phyloP scores from a whole-genome alignment of 208 protist genomes.

The Angomonas ambiguus region DNA sequence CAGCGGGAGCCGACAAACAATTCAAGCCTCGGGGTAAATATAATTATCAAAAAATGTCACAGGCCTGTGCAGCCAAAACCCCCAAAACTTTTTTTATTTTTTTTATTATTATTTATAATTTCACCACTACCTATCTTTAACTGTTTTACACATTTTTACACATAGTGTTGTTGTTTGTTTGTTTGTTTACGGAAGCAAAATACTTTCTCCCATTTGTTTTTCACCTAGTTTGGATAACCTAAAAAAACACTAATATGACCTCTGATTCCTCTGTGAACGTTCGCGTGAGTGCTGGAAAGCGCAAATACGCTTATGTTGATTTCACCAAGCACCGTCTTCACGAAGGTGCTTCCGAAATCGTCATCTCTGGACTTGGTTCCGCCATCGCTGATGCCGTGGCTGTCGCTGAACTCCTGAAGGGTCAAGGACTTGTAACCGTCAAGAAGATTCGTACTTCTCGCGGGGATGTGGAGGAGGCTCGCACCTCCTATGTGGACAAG shows the following conservation, averaged over 20 bases:
- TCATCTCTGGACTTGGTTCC: conserved; percentile 75
- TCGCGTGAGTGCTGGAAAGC: conserved; percentile 69
- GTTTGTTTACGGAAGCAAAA: no score
- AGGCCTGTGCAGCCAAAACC: no score
- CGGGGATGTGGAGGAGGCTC: conserved; percentile 54
- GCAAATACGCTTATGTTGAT: conserved; percentile 82
- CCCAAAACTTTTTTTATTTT: no score
- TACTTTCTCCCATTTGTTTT: background rate
- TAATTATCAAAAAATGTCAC: no score
- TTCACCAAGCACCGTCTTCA: conserved; percentile 81
- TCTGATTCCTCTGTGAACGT: conserved; percentile 46
- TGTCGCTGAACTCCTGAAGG: conserved; percentile 84
- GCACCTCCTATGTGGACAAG: conserved; percentile 64
- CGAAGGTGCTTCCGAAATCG: conserved; percentile 57
- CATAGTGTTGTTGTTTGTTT: no score
- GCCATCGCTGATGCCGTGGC: conserved; percentile 85
- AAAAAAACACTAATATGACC: conserved; percentile 28
- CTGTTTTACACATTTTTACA: no score
- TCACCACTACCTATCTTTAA: no score
- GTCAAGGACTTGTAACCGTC: conserved; percentile 72
- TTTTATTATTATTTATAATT: no score
- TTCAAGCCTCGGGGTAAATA: background rate
- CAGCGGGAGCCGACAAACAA: background rate
- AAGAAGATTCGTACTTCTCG: conserved; percentile 83
- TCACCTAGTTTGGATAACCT: background rate